Evolutionary conservation across 495 filamentous ascomycete species (phyloP), one percentile per base, ranked within the genome.

Genomic region (Chaetomium fimeti): DNA sequence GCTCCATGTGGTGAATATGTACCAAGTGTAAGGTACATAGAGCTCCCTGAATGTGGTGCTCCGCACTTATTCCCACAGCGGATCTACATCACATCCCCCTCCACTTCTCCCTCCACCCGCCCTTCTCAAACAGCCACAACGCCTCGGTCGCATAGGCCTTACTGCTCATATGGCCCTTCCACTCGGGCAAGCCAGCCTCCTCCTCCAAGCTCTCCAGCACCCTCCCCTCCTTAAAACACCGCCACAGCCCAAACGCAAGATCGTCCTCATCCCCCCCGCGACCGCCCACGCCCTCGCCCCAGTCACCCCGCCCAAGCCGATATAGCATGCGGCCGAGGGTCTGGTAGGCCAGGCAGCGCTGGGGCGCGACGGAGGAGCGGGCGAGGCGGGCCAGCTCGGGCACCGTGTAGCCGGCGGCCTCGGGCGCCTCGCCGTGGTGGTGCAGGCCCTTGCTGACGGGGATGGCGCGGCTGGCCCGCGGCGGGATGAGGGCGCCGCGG

Each of bases 391-490:
- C 89, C 2, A 98, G 81, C 75, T 98, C 94, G 0, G 88, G 88
- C 29, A 98, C 83, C 1, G 95, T 97, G 74, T 98, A 98, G 0
- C 94, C 94, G 0, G 94, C 94, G 0, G 93, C 91, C 69, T 94
- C 91, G 15, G 94, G 94, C 8, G 95, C 92, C 51, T 95, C 87
- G 65, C 87, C 92, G 74, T 98, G 94, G 74, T 98, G 94, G 75
- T 98, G 94, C 45, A 98, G 82, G 2, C 94, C 94, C 28, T 88
- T 82, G 16, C 82, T 87, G 2, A 83, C 82, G 0, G 93, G 88
- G 25, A 98, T 84, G 8, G 83, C 81, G 53, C 89, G 82, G 13
- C 91, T 85, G 6, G 83, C 84, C 28, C 85, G 80, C 1, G 94
- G 94, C 0, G 93, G 83, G 27, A 98, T 79, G 0, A 98, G 80